Evolutionary conservation across 306 rosid genomes (phyloP), one percentile per base, ranked within the genome.

Genomic region (Cajanus cajan): DNA sequence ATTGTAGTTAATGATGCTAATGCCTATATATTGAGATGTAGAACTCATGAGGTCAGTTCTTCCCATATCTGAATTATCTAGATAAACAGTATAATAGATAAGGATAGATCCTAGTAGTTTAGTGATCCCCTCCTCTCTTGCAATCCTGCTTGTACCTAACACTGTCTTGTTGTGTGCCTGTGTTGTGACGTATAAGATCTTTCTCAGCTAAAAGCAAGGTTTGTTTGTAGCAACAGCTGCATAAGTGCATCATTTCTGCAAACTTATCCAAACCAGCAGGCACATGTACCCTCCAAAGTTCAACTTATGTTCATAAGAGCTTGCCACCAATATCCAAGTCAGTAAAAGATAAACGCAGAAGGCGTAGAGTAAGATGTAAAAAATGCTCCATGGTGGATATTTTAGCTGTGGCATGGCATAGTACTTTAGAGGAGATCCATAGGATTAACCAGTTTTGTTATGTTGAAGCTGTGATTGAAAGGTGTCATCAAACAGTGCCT

Each of bases 361-460:
- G 82, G 24, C 54, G 65, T 52, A 81, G 54, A 62, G 87, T 83
- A 64, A 85, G 81, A 80, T 76, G 62, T 19, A 90, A 87, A 90
- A 88, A 83, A 73, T 66, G 87, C 21, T 81, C 88, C 4, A 79
- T 90, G 87, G 86, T 57, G 33, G 88, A 85, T 43, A 83, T 90
- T 67, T 82, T 90, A 78, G 78, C 85, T 2, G 82, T 10, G 3
- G 89, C 94, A 8, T 50, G 80, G 75, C 85, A 68, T 43, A 79
- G 84, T 75, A 81, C 84, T 21, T 12, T 9, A n/a, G 88, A 88
- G 63, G 89, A 88, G 62, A 87, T 81, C 28, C 28, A 71, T 65
- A 68, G 69, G 81, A 74, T 82, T 22, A 78, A 84, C 83, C 79
- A 71, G 73, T 81, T 88, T 44, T 83, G 41, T n/a, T n/a, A n/a